phyloP scores from a whole-genome alignment of 345 rosid genomes.

The Aquilaria malaccensis region DNA sequence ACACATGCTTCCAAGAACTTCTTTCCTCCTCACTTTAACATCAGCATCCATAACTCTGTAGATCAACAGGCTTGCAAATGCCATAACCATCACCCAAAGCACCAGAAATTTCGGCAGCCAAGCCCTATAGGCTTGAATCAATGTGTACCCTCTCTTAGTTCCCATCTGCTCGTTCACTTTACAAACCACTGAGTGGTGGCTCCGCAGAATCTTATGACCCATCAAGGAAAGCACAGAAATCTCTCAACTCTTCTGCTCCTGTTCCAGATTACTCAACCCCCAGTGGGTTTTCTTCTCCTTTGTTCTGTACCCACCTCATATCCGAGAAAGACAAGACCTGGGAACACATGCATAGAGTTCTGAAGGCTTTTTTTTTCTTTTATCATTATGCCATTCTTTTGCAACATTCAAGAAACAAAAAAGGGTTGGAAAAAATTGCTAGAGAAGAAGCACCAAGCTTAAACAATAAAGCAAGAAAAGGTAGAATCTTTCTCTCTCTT shows the following conservation, averaged over 20 bases:
- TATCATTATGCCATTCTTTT: slow-evolving; percentile 43
- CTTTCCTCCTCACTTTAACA: slow-evolving; percentile 63
- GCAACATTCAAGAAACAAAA: slow-evolving; percentile 29
- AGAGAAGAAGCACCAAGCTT: no score
- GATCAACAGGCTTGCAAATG: slow-evolving; percentile 32
- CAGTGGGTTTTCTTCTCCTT: slow-evolving; percentile 17
- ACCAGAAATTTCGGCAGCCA: slow-evolving; percentile 56
- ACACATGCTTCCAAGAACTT: slow-evolving; percentile 79
- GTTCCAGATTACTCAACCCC: slow-evolving; percentile 4
- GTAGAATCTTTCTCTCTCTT: slow-evolving; percentile 1
- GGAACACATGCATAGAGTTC: slow-evolving; percentile 17
- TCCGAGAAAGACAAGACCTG: slow-evolving; percentile 32
- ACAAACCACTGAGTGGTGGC: slow-evolving; percentile 49
- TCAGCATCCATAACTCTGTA: slow-evolving; percentile 56
- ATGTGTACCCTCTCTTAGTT: slow-evolving; percentile 57
- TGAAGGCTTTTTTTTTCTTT: slow-evolving; percentile 6
- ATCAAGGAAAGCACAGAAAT: slow-evolving; percentile 25
- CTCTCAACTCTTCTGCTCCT: slow-evolving; percentile 14
- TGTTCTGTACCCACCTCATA: slow-evolving; percentile 40
- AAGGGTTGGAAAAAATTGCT: background rate
- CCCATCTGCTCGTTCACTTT: slow-evolving; percentile 55
- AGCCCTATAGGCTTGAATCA: slow-evolving; percentile 57
- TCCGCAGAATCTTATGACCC: slow-evolving; percentile 57
- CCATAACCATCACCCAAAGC: slow-evolving; percentile 49
- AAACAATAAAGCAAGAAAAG: slow-evolving; percentile 6